These are phyloP conservation scores for Coemansia sp. DNA, from an alignment of 192 early-diverging fungal genomes.

Conservation along the genomic window DNA sequence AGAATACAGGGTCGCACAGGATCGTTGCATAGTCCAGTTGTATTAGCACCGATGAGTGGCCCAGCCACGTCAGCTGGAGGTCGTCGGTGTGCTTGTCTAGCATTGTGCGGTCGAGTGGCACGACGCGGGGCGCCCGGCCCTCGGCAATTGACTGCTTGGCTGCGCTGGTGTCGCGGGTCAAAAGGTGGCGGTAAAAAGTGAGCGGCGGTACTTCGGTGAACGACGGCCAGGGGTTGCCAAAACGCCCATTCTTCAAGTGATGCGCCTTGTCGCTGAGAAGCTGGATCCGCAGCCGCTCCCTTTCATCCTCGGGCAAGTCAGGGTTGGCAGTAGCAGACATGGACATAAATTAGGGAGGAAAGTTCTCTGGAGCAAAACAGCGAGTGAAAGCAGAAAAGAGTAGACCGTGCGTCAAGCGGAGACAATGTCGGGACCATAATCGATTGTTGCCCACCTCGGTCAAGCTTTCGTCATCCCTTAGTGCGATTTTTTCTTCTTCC, in stretches of 20 bases:
- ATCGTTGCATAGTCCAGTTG: constrained; percentile 68
- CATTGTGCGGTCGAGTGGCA: constrained; percentile 16
- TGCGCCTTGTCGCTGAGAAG: constrained; percentile 37
- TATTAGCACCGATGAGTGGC: constrained; percentile 67
- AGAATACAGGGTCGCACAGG: constrained; percentile 78
- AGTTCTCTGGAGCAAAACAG: background rate
- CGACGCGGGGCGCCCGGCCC: constrained; percentile 30
- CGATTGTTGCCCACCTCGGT: too few species aligned
- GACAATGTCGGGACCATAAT: too few species aligned
- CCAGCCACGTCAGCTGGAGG: constrained; percentile 61
- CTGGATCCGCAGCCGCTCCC: constrained; percentile 14
- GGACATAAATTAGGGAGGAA: background rate
- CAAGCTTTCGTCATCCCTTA: too few species aligned
- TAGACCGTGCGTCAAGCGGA: background rate
- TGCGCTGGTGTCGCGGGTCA: background rate
- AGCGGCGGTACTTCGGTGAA: background rate
- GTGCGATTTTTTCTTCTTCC: too few species aligned
- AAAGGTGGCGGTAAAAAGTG: background rate
- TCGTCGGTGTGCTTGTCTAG: background rate
- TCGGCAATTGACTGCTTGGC: constrained; percentile 26
- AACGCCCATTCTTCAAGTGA: constrained; percentile 59
- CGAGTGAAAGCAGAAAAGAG: background rate
- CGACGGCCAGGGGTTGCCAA: constrained; percentile 69
- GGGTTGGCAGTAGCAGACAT: background rate
- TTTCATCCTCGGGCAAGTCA: background rate